A percentile compares a stretch with the other conserved stretches of the same genome.
These are phyloP conservation scores for Thermothelomyces thermophilus DNA, from an alignment of 2,329 filamentous ascomycete genomes.

Conservation along the genomic window DNA sequence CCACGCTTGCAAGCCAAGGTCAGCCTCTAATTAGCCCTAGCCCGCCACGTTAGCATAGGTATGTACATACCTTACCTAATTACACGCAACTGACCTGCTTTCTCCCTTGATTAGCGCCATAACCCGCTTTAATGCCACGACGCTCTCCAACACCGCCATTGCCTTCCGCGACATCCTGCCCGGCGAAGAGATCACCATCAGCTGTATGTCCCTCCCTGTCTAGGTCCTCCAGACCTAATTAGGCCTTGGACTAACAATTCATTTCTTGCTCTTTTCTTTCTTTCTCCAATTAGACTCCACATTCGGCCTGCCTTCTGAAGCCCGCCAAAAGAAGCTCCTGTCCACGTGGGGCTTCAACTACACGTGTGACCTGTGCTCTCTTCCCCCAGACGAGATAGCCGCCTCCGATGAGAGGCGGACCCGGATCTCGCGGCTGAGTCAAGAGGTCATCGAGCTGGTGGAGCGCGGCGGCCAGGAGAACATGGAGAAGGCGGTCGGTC, in stretches of 20 bases:
- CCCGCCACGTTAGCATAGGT: too few relatives aligned
- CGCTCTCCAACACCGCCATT: slow-evolving; percentile 22
- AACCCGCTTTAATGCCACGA: slow-evolving; percentile 20
- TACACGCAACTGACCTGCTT: not conserved
- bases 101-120: slow-evolving; percentile 19
- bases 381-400: slow-evolving; percentile 1
- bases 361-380: slow-evolving; percentile 25
- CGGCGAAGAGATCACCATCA: slow-evolving; percentile 30
- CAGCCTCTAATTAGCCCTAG: slow-evolving; percentile 7
- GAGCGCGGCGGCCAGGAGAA: slow-evolving; percentile 11
- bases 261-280: too few relatives aligned
- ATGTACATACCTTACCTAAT: too few relatives aligned
- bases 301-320: slow-evolving; percentile 19
- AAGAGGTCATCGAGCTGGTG: slow-evolving; percentile 17
- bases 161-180: slow-evolving; percentile 25
- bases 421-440: slow-evolving; percentile 13
- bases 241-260: too few relatives aligned
- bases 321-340: slow-evolving; percentile 19
- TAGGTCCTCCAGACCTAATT: too few relatives aligned
- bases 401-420: slow-evolving; percentile 25
- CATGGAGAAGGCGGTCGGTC: slow-evolving; percentile 6
- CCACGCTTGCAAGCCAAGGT: slow-evolving; percentile 35
- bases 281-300: slow-evolving; percentile 9
- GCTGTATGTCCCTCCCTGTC: slow-evolving; percentile 22
- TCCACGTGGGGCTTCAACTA: slow-evolving; percentile 27